phyloP scores from a whole-genome alignment of 192 early-diverging fungal species.

The Coemansia sp. region DNA sequence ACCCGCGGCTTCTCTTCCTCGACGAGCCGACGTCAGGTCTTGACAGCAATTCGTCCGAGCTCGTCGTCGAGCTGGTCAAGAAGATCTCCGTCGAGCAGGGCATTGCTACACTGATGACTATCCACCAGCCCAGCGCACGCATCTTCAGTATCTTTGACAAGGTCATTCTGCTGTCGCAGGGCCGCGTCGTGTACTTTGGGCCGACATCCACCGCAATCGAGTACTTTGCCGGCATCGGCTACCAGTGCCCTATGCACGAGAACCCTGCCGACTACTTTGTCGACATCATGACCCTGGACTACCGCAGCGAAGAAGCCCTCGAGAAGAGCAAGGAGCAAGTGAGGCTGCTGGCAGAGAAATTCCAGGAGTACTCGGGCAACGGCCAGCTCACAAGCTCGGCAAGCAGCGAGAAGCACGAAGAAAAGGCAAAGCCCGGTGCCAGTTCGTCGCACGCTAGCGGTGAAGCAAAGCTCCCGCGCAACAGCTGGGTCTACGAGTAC shows the following conservation, averaged over 20 bases:
- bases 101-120: slow-evolving; percentile 79
- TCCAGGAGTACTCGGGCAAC: slow-evolving; percentile 18
- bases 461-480: slow-evolving; percentile 33
- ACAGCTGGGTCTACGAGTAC: slow-evolving; percentile 58
- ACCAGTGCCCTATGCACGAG: slow-evolving; percentile 67
- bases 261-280: slow-evolving; percentile 74
- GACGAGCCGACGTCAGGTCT: slow-evolving; percentile 68
- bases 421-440: neutral
- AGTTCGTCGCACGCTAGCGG: neutral
- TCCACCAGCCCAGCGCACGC: slow-evolving; percentile 87
- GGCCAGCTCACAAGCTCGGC: neutral
- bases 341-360: slow-evolving; percentile 37
- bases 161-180: slow-evolving; percentile 70
- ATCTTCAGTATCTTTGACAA: slow-evolving; percentile 83
- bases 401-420: slow-evolving; percentile 16
- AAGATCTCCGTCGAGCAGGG: slow-evolving; percentile 59
- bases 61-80: slow-evolving; percentile 63
- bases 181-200: slow-evolving; percentile 64
- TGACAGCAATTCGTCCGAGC: slow-evolving; percentile 67
- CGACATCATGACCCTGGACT: slow-evolving; percentile 61
- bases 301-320: slow-evolving; percentile 49
- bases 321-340: slow-evolving; percentile 46
- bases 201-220: slow-evolving; percentile 35
- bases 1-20: slow-evolving; percentile 58
- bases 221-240: slow-evolving; percentile 56